Conservation (phyloP, 2,329 filamentous ascomycete genomes). For the Thielaviopsis musarum region DNA sequence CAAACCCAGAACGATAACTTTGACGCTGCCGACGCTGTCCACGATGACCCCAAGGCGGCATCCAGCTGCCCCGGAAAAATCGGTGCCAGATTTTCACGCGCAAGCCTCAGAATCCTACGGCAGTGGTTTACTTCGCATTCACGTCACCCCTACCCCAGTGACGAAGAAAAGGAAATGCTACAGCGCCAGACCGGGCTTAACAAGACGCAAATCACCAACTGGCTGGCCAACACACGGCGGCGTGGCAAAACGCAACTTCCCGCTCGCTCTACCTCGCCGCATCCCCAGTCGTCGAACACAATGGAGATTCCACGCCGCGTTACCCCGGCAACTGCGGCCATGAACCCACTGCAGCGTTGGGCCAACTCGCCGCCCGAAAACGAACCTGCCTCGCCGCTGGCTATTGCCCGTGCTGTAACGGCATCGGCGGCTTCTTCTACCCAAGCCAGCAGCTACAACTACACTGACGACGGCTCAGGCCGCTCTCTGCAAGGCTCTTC, state of each 20-base stretch:
- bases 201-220: constrained; percentile 74
- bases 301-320: constrained; percentile 57
- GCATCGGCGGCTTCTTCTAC: constrained; percentile 35
- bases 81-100: constrained; percentile 60
- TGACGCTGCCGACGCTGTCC: background rate
- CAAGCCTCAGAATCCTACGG: constrained; percentile 66
- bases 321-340: constrained; percentile 34
- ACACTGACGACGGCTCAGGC: constrained; percentile 43
- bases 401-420: constrained; percentile 40
- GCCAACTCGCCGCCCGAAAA: constrained; percentile 41
- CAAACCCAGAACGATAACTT: background rate
- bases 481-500: constrained; percentile 41
- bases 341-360: constrained; percentile 44
- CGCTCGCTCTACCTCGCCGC: constrained; percentile 52
- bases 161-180: constrained; percentile 69
- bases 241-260: constrained; percentile 55
- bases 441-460: constrained; percentile 38
- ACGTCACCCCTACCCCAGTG: constrained; percentile 73
- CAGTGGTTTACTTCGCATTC: constrained; percentile 69
- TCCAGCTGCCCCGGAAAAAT: constrained; percentile 30
- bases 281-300: constrained; percentile 31
- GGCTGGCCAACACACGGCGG: constrained; percentile 78
- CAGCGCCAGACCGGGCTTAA: constrained; percentile 65
- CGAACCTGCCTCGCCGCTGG: constrained; percentile 41
- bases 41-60: background rate